Base-by-base conservation (phyloP, 2,329 filamentous ascomycete genomes). In the Neopestalotiopsis clavispora region DNA sequence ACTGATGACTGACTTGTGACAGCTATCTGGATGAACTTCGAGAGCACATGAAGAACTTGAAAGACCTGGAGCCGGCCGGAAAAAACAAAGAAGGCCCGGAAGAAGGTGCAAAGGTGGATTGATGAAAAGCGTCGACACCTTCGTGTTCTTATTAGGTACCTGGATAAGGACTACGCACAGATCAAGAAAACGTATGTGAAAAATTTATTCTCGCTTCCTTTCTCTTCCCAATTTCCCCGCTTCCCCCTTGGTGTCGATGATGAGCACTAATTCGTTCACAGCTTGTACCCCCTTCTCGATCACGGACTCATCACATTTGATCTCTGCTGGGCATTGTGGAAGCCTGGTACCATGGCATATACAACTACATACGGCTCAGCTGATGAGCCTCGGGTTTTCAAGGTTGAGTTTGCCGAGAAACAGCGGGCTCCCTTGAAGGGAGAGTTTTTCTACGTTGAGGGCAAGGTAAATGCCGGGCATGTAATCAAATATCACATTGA, bases 291-390 rank as follows among this genome's bases (percentile, higher is more conserved):
- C 0, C 89, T 97, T 81, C 84, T 97, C 1, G 88, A 94, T 71
- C 92, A 91, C 40, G 93, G 94, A 9, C 90, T 94, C 59, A 97
- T 97, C 77, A 97, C 94, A 0, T 97, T 95, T 74, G 94, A 97
- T 68, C 86, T 97, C 2, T 83, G 97, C 1, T 97, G 94, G 94
- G 94, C 94, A 0, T 82, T 97, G 3, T 97, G 92, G 87, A 97
- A 96, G 76, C 94, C 94, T 0, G 93, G 94, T 74, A 94, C 93
- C 0, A 87, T 97, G 23, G 91, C 90, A 1, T 95, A 92, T 77
- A 89, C 91, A 0, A 88, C 89, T 0, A 95, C 93, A 0, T 97
- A 97, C 71, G 92, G 92, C 3, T 90, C 89, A 45, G 82, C 85
- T 14, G 92, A 95, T 52, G 91, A 96, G 74, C 92, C 94, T 1